A percentile compares a stretch with the other conserved stretches of the same genome.
Evolutionary conservation across 768 basidiomycete genomes (phyloP).

Genomic region (Rhizopogon vulgaris): DNA sequence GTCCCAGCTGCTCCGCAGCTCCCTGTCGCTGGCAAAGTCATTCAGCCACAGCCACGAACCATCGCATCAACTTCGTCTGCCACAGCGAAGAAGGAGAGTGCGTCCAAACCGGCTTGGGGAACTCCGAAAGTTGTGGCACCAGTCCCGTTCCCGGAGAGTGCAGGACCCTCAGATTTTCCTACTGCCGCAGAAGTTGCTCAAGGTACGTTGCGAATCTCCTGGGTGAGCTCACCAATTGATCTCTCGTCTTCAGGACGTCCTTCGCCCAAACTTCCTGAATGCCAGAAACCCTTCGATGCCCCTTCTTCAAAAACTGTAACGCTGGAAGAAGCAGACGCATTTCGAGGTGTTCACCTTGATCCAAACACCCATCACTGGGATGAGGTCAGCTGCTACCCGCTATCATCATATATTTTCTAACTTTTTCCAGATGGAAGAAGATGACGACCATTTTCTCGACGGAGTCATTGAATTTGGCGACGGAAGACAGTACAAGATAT

Average conservation of each 20-base stretch:
- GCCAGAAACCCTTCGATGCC: slow-evolving; percentile 48
- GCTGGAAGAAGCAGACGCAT: slow-evolving; percentile 85
- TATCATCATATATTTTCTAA: slow-evolving; percentile 4
- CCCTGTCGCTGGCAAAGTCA: slow-evolving; percentile 57
- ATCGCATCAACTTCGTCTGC: slow-evolving; percentile 26
- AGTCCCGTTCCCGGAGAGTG: slow-evolving; percentile 35
- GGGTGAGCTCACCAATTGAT: slow-evolving; percentile 1
- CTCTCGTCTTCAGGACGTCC: not conserved
- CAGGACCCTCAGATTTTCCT: slow-evolving; percentile 72
- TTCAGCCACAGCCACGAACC: slow-evolving; percentile 54
- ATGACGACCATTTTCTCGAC: slow-evolving; percentile 84
- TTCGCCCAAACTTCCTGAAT: slow-evolving; percentile 18
- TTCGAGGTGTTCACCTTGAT: slow-evolving; percentile 89
- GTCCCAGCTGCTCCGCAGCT: slow-evolving; percentile 40
- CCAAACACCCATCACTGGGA: slow-evolving; percentile 98
- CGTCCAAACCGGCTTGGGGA: slow-evolving; percentile 66
- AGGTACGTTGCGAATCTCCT: slow-evolving; percentile 42
- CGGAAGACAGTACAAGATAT: slow-evolving; percentile 85
- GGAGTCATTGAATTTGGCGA: slow-evolving; percentile 95
- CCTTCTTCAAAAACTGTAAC: slow-evolving; percentile 51
- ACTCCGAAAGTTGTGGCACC: slow-evolving; percentile 38
- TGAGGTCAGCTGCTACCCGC: slow-evolving; percentile 56
- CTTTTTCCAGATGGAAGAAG: slow-evolving; percentile 71
- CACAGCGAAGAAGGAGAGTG: slow-evolving; percentile 26
- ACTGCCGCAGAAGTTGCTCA: slow-evolving; percentile 94